phyloP scores from a whole-genome alignment of 345 rosid genomes.

The Hypericum androsaemum region DNA sequence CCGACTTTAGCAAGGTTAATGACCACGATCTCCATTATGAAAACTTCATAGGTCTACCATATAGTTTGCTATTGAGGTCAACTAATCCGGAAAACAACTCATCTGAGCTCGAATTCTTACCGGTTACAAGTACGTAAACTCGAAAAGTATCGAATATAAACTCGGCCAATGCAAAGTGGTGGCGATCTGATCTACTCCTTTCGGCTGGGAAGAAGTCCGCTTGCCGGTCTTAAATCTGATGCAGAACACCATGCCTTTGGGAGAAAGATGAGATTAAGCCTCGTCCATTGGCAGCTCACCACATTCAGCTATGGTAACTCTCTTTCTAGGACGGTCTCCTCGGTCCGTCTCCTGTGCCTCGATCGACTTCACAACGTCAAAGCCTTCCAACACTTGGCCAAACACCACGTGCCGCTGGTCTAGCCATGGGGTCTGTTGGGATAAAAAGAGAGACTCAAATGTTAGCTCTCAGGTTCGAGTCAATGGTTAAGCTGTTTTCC shows the following conservation, averaged over 20 bases:
- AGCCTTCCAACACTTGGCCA: conserved; percentile 92
- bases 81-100: no score
- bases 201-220: background rate
- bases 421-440: conserved; percentile 84
- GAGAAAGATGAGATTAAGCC: conserved; percentile 20
- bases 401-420: conserved; percentile 94
- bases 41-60: no score
- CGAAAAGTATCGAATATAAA: no score
- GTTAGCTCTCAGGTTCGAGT: background rate
- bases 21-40: no score
- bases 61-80: no score
- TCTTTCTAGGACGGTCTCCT: conserved; percentile 91
- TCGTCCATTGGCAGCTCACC: conserved; percentile 80
- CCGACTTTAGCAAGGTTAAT: no score
- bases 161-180: no score
- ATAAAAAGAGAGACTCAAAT: background rate
- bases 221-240: background rate
- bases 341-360: conserved; percentile 85
- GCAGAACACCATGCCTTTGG: background rate
- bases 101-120: no score
- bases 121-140: no score
- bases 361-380: conserved; percentile 69
- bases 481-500: no score
- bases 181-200: no score
- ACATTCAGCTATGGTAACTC: conserved; percentile 68